Evolutionary conservation across 345 rosid genomes (phyloP).

Genomic region (Sonneratia alba): DNA sequence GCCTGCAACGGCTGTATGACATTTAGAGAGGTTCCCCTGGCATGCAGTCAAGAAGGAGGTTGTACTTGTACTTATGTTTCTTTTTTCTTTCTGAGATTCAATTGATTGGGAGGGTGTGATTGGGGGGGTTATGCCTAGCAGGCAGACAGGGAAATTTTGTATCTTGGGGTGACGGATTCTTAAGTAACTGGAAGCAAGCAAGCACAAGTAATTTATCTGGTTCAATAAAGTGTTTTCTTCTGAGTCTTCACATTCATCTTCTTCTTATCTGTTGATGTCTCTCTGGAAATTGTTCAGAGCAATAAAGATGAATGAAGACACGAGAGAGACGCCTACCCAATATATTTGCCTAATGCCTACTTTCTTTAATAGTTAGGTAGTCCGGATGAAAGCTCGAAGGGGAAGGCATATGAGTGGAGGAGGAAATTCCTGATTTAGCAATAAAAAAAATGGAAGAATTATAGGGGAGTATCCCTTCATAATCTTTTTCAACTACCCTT

Average conservation of each 20-base stretch:
- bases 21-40: constrained; percentile 6
- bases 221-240: neutral
- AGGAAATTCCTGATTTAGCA: too few relatives aligned
- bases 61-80: neutral
- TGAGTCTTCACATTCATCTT: neutral
- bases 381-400: too few relatives aligned
- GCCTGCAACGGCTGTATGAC: constrained; percentile 38
- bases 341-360: too few relatives aligned
- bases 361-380: too few relatives aligned
- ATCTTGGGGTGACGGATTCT: neutral
- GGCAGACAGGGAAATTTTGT: constrained; percentile 6
- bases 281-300: neutral
- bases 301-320: neutral
- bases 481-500: too few relatives aligned
- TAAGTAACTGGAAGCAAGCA: neutral
- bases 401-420: too few relatives aligned
- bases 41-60: neutral
- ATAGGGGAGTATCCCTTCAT: too few relatives aligned
- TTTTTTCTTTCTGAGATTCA: neutral
- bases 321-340: too few relatives aligned
- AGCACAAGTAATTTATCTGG: neutral
- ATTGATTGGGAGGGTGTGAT: neutral
- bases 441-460: too few relatives aligned
- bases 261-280: neutral
- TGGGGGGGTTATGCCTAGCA: neutral